These are phyloP conservation scores for Giardia duodenalis DNA, from an alignment of 208 protist species.

Conservation along the genomic window DNA sequence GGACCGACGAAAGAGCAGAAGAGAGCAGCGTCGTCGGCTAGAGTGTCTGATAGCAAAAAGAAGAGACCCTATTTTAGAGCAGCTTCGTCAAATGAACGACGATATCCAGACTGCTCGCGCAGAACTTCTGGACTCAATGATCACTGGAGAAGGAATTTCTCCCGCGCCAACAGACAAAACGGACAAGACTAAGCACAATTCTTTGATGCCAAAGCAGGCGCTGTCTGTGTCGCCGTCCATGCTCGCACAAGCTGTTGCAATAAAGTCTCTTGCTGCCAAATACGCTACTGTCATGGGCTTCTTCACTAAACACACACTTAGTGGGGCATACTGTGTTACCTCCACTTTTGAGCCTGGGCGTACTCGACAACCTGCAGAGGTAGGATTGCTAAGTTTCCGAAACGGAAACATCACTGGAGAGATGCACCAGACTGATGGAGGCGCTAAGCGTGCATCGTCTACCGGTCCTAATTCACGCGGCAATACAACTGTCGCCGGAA, in stretches of 20 bases:
- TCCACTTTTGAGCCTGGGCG: not conserved
- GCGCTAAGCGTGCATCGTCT: not conserved
- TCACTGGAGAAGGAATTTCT: not conserved
- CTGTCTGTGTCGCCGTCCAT: not conserved
- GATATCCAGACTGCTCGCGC: not conserved
- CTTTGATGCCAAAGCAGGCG: not conserved
- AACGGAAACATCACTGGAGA: not conserved
- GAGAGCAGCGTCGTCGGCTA: not conserved
- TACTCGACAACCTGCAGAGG: not conserved
- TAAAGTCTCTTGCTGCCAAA: not conserved
- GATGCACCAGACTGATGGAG: not conserved
- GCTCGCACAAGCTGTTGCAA: conserved; percentile 5
- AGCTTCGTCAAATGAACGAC: not conserved
- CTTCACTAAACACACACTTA: not conserved
- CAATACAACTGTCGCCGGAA: not conserved
- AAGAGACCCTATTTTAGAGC: not conserved
- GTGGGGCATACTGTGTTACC: not conserved
- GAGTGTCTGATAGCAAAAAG: not conserved
- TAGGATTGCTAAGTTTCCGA: not conserved
- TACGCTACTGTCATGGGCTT: not conserved
- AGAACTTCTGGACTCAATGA: not conserved
- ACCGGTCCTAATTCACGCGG: not conserved
- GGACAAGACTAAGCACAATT: not conserved
- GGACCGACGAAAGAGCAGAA: not conserved
- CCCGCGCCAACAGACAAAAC: not conserved